Conservation (phyloP, 345 rosid genomes). For the Camelina hispida region DNA sequence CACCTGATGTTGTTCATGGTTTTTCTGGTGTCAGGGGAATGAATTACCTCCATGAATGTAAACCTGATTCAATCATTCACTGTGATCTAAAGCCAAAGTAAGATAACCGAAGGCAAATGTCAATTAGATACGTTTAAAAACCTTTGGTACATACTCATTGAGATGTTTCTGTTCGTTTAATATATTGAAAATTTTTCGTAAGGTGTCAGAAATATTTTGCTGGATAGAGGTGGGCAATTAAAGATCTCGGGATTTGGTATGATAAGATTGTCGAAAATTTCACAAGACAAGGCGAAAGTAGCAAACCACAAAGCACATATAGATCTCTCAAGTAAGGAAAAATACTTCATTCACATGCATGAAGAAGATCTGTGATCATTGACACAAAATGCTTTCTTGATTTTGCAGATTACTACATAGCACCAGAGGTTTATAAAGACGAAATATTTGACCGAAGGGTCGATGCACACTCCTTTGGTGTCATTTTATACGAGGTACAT, state of each 20-base stretch:
- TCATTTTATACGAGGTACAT: constrained; percentile 86
- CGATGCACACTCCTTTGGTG: constrained; percentile 78
- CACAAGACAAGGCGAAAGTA: constrained; percentile 63
- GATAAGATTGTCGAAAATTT: constrained; percentile 60
- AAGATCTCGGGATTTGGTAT: constrained; percentile 87
- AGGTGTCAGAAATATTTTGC: constrained; percentile 99
- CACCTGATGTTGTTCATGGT: constrained; percentile 19
- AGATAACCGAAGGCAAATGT: constrained; percentile 59
- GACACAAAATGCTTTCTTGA: constrained; percentile 20
- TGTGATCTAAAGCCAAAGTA: constrained; percentile 94
- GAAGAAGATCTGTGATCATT: background rate
- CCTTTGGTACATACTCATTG: constrained; percentile 38
- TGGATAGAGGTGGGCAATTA: constrained; percentile 83
- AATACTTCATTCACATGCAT: constrained; percentile 27
- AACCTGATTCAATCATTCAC: constrained; percentile 91
- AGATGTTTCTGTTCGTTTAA: constrained; percentile 58
- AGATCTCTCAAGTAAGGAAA: constrained; percentile 64
- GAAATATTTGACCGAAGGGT: constrained; percentile 71
- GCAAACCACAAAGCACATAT: constrained; percentile 48
- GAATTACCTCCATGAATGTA: constrained; percentile 84
- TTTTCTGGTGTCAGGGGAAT: constrained; percentile 59
- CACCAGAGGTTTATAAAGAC: constrained; percentile 80
- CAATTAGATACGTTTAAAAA: constrained; percentile 20
- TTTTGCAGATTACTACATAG: constrained; percentile 68
- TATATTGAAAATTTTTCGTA: constrained; percentile 65